A percentile compares a stretch with the other conserved stretches of the same genome.
These are phyloP conservation scores for Backusella westeae DNA, from an alignment of 192 early-diverging fungal species.

Conservation along the genomic window DNA sequence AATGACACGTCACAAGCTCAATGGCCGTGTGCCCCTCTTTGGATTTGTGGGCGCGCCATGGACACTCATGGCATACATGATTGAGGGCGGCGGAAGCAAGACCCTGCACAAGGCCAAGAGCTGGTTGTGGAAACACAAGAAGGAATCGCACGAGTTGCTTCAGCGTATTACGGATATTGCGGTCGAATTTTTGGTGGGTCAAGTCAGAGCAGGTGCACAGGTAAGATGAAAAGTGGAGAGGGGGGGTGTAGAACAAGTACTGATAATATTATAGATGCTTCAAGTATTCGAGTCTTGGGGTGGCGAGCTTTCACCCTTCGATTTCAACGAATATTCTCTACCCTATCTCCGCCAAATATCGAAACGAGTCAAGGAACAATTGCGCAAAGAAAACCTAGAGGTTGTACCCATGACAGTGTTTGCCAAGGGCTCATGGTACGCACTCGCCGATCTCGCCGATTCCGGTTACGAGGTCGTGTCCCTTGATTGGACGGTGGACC, in stretches of 20 bases:
- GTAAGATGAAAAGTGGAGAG: constrained; percentile 36
- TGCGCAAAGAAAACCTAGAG: constrained; percentile 33
- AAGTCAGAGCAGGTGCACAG: constrained; percentile 96
- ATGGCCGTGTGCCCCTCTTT: constrained; percentile 86
- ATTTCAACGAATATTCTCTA: constrained; percentile 83
- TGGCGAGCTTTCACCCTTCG: constrained; percentile 83
- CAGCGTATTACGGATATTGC: constrained; percentile 78
- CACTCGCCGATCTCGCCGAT: constrained; percentile 64
- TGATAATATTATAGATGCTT: constrained; percentile 56
- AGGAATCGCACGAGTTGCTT: constrained; percentile 76
- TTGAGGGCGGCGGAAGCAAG: constrained; percentile 96
- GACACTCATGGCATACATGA: constrained; percentile 99
- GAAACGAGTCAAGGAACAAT: constrained; percentile 62
- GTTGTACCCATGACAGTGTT: constrained; percentile 90
- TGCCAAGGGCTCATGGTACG: constrained; percentile 90
- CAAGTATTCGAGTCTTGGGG: constrained; percentile 99
- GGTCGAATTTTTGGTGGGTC: constrained; percentile 85
- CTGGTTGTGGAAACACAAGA: constrained; percentile 83
- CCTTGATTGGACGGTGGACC: constrained; percentile 89
- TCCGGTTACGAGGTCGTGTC: constrained; percentile 85
- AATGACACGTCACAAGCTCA: constrained; percentile 80
- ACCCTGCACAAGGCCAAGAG: constrained; percentile 86
- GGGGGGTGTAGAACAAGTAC: neutral
- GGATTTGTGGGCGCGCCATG: constrained; percentile 98
- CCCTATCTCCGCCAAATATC: constrained; percentile 90